These are phyloP conservation scores for Dendrobium chrysotoxum DNA, from an alignment of 106 monocot species.

Conservation along the genomic window DNA sequence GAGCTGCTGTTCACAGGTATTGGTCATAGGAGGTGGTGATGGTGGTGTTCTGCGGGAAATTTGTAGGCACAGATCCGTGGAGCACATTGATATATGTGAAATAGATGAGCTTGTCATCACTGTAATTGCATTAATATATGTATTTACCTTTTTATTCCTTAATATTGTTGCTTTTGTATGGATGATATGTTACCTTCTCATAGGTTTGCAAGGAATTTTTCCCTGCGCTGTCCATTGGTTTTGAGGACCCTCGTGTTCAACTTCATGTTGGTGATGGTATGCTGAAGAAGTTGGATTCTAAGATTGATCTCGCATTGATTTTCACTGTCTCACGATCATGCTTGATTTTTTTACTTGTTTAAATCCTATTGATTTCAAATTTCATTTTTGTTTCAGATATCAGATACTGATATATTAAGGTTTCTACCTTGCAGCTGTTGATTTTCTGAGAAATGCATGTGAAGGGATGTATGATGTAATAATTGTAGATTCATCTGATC, in stretches of 20 bases:
- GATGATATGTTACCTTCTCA: background rate
- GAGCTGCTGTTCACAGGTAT: constrained; percentile 41
- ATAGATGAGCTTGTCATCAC: constrained; percentile 89
- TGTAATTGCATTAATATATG: constrained; percentile 25
- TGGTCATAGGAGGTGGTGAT: constrained; percentile 95
- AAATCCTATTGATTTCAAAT: background rate
- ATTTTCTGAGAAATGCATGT: constrained; percentile 56
- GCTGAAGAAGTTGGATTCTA: constrained; percentile 6
- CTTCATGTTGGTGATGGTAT: constrained; percentile 97
- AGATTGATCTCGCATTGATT: background rate
- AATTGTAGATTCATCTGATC: constrained; percentile 97
- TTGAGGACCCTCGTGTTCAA: constrained; percentile 86
- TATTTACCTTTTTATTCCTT: background rate
- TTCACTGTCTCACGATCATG: background rate
- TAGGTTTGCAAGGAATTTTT: constrained; percentile 84
- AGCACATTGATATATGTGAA: constrained; percentile 86
- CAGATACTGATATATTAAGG: background rate
- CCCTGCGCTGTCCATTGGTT: constrained; percentile 76
- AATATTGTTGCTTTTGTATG: background rate
- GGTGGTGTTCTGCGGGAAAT: constrained; percentile 91
- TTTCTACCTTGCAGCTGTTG: constrained; percentile 46
- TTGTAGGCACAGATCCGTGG: constrained; percentile 71
- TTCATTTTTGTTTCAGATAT: background rate
- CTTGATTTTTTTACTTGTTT: background rate
- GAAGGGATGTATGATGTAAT: constrained; percentile 88